phyloP scores from a whole-genome alignment of 1,139 yeast species.

The Wickerhamomyces sp. region DNA sequence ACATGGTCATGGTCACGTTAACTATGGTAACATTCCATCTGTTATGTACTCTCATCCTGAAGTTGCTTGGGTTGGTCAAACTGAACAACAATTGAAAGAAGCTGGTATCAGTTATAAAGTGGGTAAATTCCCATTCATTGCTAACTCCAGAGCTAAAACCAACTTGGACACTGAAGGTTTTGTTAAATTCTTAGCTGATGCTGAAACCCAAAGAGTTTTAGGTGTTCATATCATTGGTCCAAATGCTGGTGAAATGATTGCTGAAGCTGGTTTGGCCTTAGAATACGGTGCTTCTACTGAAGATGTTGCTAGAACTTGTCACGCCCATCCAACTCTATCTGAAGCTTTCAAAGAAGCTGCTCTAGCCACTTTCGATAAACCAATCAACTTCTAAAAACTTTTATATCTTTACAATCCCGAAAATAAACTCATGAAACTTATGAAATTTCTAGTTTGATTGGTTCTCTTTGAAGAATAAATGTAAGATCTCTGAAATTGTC shows the following conservation, averaged over 20 bases:
- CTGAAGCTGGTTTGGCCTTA: constrained; percentile 94
- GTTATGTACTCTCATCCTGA: constrained; percentile 99
- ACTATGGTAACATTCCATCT: constrained; percentile 95
- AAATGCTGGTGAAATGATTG: constrained; percentile 99
- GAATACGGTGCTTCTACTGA: constrained; percentile 99
- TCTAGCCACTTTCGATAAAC: constrained; percentile 84
- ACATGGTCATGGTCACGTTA: constrained; percentile 94
- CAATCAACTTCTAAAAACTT: constrained; percentile 63
- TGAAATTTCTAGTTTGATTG: background rate
- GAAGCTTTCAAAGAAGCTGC: constrained; percentile 99
- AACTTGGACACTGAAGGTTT: constrained; percentile 96
- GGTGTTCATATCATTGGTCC: constrained; percentile 98
- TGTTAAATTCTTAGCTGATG: constrained; percentile 92
- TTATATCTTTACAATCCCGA: background rate
- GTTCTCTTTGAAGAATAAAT: background rate
- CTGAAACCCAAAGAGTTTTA: constrained; percentile 92
- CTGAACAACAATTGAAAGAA: constrained; percentile 92
- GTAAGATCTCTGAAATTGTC: background rate
- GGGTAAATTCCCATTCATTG: constrained; percentile 98
- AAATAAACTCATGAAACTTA: constrained; percentile 1
- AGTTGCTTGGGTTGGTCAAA: constrained; percentile 98
- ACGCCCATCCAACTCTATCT: constrained; percentile 96
- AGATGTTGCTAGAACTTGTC: constrained; percentile 96
- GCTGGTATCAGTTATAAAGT: constrained; percentile 89
- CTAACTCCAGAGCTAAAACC: constrained; percentile 99